Base-by-base conservation (phyloP, 257 asterid species). In the Plantago ovata region DNA sequence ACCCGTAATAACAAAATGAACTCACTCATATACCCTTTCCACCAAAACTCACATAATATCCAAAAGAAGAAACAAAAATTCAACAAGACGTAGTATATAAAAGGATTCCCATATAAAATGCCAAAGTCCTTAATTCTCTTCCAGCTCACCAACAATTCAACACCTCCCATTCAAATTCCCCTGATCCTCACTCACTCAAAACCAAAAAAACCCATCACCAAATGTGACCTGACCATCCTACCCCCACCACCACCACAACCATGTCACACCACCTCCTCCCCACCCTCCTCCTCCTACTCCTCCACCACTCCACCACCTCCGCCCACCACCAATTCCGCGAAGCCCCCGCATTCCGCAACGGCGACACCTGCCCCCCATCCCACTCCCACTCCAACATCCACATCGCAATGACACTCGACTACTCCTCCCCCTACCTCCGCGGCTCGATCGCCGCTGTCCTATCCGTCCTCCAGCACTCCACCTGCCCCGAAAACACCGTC, bases 301-400 rank as follows among this genome's bases (percentile, higher is more conserved):
- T 46, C 61, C 54, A 33, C 52, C 43, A 46, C 2, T 32, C 19
- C 38, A 44, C 80, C 59, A 39, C 77, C 71, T 60, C 84, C 2
- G 56, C 42, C 56, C 65, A 58, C 53, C 89, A 78, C 0, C 82
- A 76, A 60, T 89, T 89, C 82, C 74, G 68, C 5, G 96, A 89
- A 65, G 95, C 96, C 0, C 95, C 96, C 0, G 95, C 95, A 67
- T 89, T 89, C 76, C 84, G 94, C 56, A 89, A 89, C 72, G 96
- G 94, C 33, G 60, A 77, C 6, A 42, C 65, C 44, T 86, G 94
- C 69, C 68, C 81, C 7, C 62, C 71, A 19, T 74, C 83, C 3
- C 58, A 53, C n/a, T 66, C 70, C 60, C 46, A 68, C 22, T 50
- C 77, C 63, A 61, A 72, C 36, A 83, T 89, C 59, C 97, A 89